phyloP scores from a whole-genome alignment of 257 asterid genomes.

The Handroanthus guayacan region DNA sequence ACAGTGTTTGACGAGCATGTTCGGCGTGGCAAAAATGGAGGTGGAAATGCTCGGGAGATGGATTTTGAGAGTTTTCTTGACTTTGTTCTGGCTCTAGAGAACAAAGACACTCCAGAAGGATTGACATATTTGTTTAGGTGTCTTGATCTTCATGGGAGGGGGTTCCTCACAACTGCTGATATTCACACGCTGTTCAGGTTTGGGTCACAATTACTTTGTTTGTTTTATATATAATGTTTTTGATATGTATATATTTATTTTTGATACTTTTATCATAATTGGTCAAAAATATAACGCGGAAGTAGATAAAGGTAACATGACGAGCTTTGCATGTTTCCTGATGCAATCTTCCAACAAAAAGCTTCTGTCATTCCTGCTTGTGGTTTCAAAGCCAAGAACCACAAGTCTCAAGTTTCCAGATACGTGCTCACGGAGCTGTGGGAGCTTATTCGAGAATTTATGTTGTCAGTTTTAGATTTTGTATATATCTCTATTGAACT shows the following conservation, averaged over 20 bases:
- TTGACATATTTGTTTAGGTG: conserved; percentile 89
- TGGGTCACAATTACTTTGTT: conserved; percentile 23
- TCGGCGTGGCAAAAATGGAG: conserved; percentile 91
- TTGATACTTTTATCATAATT: not conserved
- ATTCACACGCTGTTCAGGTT: conserved; percentile 95
- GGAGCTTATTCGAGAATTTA: conserved; percentile 1
- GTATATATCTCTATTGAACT: conserved; percentile 11
- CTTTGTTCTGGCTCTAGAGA: conserved; percentile 92
- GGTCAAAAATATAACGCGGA: conserved; percentile 41
- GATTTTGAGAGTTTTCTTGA: conserved; percentile 96
- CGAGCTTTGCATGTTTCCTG: conserved; percentile 57
- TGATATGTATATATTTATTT: not conserved
- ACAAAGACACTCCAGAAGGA: conserved; percentile 97
- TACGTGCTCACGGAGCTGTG: conserved; percentile 41
- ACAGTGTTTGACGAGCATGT: conserved; percentile 97
- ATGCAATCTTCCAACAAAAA: conserved; percentile 60
- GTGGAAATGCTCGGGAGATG: conserved; percentile 93
- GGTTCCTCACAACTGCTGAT: conserved; percentile 93
- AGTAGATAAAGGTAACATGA: conserved; percentile 63
- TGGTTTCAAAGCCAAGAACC: conserved; percentile 56
- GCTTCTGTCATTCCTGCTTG: conserved; percentile 74
- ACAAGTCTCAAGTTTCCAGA: conserved; percentile 70
- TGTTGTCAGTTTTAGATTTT: not conserved
- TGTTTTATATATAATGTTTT: not conserved
- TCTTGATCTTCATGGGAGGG: conserved; percentile 94